phyloP scores from a whole-genome alignment of 768 basidiomycete genomes.

The Cystobasidium ongulense region DNA sequence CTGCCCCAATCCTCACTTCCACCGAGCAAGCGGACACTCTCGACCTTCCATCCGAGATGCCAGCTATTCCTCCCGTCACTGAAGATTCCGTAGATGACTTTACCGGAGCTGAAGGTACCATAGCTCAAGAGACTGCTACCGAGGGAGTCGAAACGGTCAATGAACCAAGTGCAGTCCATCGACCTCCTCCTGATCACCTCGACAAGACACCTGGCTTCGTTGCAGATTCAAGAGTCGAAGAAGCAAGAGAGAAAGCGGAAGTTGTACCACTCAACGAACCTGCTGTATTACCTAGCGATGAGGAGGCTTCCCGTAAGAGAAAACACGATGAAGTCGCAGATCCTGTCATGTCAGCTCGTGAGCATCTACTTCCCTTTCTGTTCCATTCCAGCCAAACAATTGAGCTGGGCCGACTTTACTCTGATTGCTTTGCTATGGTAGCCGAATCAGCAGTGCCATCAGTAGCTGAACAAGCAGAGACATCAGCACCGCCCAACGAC shows the following conservation, averaged over 20 bases:
- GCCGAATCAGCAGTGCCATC: neutral
- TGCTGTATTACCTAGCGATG: neutral
- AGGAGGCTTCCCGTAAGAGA: constrained; percentile 4
- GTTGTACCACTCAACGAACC: neutral
- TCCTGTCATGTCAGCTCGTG: neutral
- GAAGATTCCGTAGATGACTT: constrained; percentile 17
- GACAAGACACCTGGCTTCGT: constrained; percentile 20
- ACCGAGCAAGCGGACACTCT: neutral
- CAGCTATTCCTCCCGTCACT: constrained; percentile 22
- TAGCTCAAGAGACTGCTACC: constrained; percentile 12
- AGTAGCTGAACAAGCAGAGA: constrained; percentile 11
- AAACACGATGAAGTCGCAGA: constrained; percentile 28
- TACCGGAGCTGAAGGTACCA: neutral
- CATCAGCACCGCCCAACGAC: neutral
- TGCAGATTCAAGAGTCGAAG: neutral
- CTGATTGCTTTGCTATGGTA: neutral
- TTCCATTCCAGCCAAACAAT: no score
- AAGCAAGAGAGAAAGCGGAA: neutral
- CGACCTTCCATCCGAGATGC: constrained; percentile 5
- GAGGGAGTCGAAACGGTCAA: neutral
- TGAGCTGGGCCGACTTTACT: neutral
- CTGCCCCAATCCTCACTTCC: constrained; percentile 1
- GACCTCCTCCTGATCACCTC: constrained; percentile 1
- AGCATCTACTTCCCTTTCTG: neutral
- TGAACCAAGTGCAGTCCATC: constrained; percentile 5